Base-by-base conservation (phyloP, 768 basidiomycete species). In the Neoboletus brunneissimus region DNA sequence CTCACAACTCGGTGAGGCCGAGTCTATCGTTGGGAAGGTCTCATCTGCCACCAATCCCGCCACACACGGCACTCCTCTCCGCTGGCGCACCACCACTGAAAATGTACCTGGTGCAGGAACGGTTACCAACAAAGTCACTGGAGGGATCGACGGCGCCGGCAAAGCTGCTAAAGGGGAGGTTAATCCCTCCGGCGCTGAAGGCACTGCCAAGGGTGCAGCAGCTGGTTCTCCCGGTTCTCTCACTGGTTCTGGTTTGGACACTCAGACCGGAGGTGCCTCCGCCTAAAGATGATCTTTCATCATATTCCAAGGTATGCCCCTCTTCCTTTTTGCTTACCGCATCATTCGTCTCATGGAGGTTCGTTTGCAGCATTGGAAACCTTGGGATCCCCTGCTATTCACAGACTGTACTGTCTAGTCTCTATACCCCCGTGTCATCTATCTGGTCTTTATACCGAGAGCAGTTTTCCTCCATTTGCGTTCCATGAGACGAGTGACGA, bases 111-210 rank as follows among this genome's bases (percentile, higher is more conserved):
- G 2, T 3, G 9, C 25, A 46, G 18, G 12, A 12, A 3, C 25
- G 5, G 25, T 25, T 2, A 25, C 25, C 25, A 25, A 25, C 25
- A 25, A 25, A 5, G 5, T 25, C 25, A 25, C 25, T 25, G 25
- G 5, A 5, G 25, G 31, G 31, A 2, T 31, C 29, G 2, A 4
- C 10, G 10, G 29, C 10, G 8, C 29, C 29, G 10, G 9, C 29
- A 9, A 31, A 10, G 4, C 1, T 5, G 1, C 18, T 18, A 18
- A 5, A 10, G 27, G 2, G n/a, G 12, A 10, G 0, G 8, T 0
- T 18, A 3, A 7, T n/a, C 1, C 16, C 10, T 12, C 27, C 6
- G 11, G 3, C 12, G 5, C 15, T 10, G 5, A 11, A 8, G 18
- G 25, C 6, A 9, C 27, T n/a, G 10, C 11, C 2, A 1, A 11